A percentile compares a stretch with the other conserved stretches of the same genome.
These are phyloP conservation scores for Colletotrichum trifolii DNA, from an alignment of 2,329 filamentous ascomycete species.

Conservation along the genomic window DNA sequence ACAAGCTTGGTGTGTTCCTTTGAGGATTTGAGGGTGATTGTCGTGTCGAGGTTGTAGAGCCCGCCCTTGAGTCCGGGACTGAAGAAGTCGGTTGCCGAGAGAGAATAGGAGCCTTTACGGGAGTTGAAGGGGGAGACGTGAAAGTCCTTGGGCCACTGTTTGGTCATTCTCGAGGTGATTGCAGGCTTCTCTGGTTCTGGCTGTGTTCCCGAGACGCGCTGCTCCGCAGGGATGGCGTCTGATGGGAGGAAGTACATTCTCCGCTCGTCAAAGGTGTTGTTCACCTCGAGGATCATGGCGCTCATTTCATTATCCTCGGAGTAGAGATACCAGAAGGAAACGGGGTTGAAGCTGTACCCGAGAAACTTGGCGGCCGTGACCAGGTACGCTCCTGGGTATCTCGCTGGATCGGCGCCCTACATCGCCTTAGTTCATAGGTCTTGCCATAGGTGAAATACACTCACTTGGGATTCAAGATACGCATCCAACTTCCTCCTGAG, in stretches of 20 bases:
- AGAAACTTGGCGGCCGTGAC: constrained; percentile 77
- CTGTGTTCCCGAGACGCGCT: constrained; percentile 23
- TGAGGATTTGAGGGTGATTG: constrained; percentile 70
- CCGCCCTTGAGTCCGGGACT: constrained; percentile 47
- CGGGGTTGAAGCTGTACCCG: constrained; percentile 79
- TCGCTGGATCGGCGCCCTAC: constrained; percentile 66
- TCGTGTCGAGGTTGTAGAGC: constrained; percentile 63
- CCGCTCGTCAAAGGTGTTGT: constrained; percentile 80
- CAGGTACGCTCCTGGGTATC: constrained; percentile 76
- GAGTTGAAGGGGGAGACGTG: constrained; percentile 82
- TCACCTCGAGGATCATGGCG: constrained; percentile 78
- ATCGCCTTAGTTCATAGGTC: constrained; percentile 29
- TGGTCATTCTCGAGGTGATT: constrained; percentile 51
- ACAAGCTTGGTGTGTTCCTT: constrained; percentile 71
- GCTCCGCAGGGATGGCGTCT: constrained; percentile 41
- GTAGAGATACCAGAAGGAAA: constrained; percentile 85
- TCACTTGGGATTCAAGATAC: constrained; percentile 69
- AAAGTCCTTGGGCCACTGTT: constrained; percentile 76
- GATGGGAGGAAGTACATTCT: constrained; percentile 71
- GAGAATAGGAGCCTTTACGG: constrained; percentile 64
- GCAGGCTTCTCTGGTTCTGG: constrained; percentile 37
- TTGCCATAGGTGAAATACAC: constrained; percentile 25
- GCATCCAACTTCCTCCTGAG: constrained; percentile 71
- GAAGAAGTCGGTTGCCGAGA: constrained; percentile 62
- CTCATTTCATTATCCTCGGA: constrained; percentile 64